These are phyloP conservation scores for Boletus pseudopeckii DNA, from an alignment of 768 basidiomycete species.

Conservation along the genomic window DNA sequence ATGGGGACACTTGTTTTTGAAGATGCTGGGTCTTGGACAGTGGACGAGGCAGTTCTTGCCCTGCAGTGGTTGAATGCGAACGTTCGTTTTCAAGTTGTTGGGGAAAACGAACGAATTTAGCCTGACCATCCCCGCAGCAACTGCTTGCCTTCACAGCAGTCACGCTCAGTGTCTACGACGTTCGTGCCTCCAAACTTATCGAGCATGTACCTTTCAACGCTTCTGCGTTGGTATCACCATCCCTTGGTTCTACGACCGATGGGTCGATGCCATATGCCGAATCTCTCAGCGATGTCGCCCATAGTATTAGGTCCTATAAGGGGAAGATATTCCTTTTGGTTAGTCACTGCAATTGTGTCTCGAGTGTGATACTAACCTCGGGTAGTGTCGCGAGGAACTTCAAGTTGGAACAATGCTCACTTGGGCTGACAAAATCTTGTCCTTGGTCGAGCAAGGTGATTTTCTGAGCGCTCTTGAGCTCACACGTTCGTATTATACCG, in stretches of 20 bases:
- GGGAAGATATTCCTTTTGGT: slow-evolving; percentile 91
- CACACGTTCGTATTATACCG: slow-evolving; percentile 75
- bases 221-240: slow-evolving; percentile 52
- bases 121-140: slow-evolving; percentile 48
- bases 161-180: slow-evolving; percentile 68
- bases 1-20: slow-evolving; percentile 64
- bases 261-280: slow-evolving; percentile 48
- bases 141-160: slow-evolving; percentile 55
- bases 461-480: slow-evolving; percentile 90
- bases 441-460: slow-evolving; percentile 79
- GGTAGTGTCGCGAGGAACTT: slow-evolving; percentile 62
- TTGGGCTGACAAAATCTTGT: slow-evolving; percentile 92
- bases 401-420: slow-evolving; percentile 83
- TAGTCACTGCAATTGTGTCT: slow-evolving; percentile 27
- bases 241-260: slow-evolving; percentile 43
- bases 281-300: slow-evolving; percentile 52
- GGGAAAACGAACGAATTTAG: background rate
- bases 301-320: slow-evolving; percentile 79
- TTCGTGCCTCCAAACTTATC: slow-evolving; percentile 50
- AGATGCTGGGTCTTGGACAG: slow-evolving; percentile 55
- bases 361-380: slow-evolving; percentile 3
- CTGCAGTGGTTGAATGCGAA: slow-evolving; percentile 86
- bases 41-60: slow-evolving; percentile 61
- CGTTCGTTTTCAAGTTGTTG: slow-evolving; percentile 54
- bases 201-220: slow-evolving; percentile 62